Base-by-base conservation (phyloP, 2,329 filamentous ascomycete genomes). In the Pseudocercospora crystallina region DNA sequence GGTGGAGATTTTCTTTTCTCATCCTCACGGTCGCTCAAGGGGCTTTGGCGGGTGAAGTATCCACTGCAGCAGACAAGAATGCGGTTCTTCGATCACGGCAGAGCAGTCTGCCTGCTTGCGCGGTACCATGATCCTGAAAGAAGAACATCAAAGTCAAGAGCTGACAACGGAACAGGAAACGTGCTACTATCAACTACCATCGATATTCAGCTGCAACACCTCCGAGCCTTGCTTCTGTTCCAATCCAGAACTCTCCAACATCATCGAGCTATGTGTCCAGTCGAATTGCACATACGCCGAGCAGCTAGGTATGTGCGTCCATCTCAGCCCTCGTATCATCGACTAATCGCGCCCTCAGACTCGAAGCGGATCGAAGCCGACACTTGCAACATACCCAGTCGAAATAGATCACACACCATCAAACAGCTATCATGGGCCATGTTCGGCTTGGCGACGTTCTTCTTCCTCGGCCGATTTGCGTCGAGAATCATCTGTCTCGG, bases 271-370 rank as follows among this genome's bases (percentile, higher is more conserved):
- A 29, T 51, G 48, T 32, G 48, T 51, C 7, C 17, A 30, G 15
- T 39, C 10, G 20, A 51, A 46, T n/a, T 51, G 48, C 32, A 51
- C 48, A 13, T 41, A 31, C 40, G 41, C 48, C 17, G 30, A 51
- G 11, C 42, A 51, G 10, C 42, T 51, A 13, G 47, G 47, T 50
- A 40, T 12, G 26, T 29, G 13, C 5, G 10, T 38, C 43, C 17
- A 14, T 26, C 20, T 26, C 20, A 7, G 7, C 20, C 20, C 20
- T 26, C 20, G 20, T 10, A 1, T 14, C n/a, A 38, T 8, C 26
- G 13, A n/a, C 36, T 47, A 31, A 47, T 39, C 8, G 2, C 8
- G 2, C 12, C 14, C n/a, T 38, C 11, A 45, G 48, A 45, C 29
- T 44, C 48, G 14, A 35, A 35, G 41, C 10, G 20, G 8, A 34